Base-by-base conservation (phyloP, 495 filamentous ascomycete species). In the Entonaema liquescens region DNA sequence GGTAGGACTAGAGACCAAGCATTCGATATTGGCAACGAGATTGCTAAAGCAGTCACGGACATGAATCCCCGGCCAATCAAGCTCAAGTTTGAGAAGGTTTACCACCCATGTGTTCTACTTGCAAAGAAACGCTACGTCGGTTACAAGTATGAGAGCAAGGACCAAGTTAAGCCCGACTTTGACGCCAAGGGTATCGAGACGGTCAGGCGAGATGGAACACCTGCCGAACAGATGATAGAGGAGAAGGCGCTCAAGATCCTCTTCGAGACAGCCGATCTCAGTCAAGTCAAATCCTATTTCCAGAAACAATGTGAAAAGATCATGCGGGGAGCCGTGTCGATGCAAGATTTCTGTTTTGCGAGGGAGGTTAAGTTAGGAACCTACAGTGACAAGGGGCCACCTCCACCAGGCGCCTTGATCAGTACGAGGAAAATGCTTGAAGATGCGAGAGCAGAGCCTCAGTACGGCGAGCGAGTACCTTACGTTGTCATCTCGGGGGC, bases 151-250 rank as follows among this genome's bases (percentile, higher is more conserved):
- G 95, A 99, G 76, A 87, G 85, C 67, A 88, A 86, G 26, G 80
- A 86, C 17, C 95, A 99, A 76, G 83, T 78, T 19, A 89, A 92
- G 67, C 96, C 95, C 21, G 93, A 96, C 19, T 98, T 99, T 68
- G 95, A 99, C 76, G 95, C 96, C 47, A 99, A 99, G 76, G 95
- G 95, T 29, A 98, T 98, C 64, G 95, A 99, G 82, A 98, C 96
- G 0, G 94, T 99, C 26, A 88, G 95, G 8, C 88, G 95, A 59
- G 95, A 99, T 79, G 95, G 95, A 50, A 98, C 93, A 2, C 93
- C 94, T 0, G 95, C 95, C 0, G 93, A 97, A 78, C 96, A 98
- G 77, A 97, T 95, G 82, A 97, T 99, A 68, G 94, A 97, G 82
- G 95, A 98, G 80, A 96, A 94, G 72, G 93, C 92, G 4, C 84